Evolutionary conservation across 345 rosid species (phyloP).

Genomic region (Citrus glauca): DNA sequence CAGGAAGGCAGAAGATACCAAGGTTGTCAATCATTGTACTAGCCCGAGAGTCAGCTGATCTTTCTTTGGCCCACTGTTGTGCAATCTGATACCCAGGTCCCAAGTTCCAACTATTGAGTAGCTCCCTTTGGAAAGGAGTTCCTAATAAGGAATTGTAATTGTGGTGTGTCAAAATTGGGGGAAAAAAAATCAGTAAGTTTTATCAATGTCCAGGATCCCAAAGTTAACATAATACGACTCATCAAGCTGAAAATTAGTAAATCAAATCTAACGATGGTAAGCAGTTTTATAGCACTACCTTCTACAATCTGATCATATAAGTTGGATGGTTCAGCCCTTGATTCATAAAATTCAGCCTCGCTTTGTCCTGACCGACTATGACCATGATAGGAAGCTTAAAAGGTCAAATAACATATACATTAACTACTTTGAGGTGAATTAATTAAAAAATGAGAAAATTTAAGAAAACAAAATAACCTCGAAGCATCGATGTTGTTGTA

Average conservation of each 20-base stretch:
- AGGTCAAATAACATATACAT: not conserved
- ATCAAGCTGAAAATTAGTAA: conserved; percentile 5
- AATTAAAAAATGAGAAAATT: not conserved
- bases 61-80: conserved; percentile 63
- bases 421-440: not conserved
- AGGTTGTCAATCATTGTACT: conserved; percentile 44
- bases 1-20: conserved; percentile 73
- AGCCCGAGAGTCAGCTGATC: conserved; percentile 50
- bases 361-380: conserved; percentile 31
- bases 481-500: conserved; percentile 21
- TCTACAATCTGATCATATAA: conserved; percentile 39
- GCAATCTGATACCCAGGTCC: conserved; percentile 69
- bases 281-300: conserved; percentile 40
- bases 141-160: conserved; percentile 34
- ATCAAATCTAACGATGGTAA: conserved; percentile 9
- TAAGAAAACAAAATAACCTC: conserved; percentile 29
- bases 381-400: conserved; percentile 12
- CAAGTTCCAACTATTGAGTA: conserved; percentile 55
- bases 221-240: not conserved
- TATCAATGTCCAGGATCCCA: conserved; percentile 4
- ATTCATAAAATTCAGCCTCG: conserved; percentile 29
- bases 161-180: not conserved
- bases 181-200: not conserved
- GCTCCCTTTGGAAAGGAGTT: conserved; percentile 62
- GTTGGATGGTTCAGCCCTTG: conserved; percentile 16